These are phyloP conservation scores for Lachnellula suecica DNA, from an alignment of 2,329 filamentous ascomycete genomes.

Conservation along the genomic window DNA sequence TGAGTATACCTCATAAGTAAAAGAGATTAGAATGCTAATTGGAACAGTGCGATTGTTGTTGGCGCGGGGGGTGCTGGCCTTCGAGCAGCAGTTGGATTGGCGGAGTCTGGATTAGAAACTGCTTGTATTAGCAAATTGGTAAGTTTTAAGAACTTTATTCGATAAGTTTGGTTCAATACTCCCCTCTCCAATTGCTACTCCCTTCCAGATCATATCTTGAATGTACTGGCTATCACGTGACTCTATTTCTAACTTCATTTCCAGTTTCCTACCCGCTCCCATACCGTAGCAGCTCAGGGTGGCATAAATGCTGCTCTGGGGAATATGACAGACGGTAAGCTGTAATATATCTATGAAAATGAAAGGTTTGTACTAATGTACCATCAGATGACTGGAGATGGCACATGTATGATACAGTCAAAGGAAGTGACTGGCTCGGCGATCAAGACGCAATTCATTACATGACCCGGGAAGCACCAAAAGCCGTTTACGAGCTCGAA, in stretches of 20 bases:
- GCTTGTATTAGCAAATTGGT: constrained; percentile 61
- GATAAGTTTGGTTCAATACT: not conserved
- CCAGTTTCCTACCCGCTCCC: constrained; percentile 59
- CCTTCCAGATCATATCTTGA: not conserved
- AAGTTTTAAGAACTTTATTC: not conserved
- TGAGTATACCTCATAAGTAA: constrained; percentile 1
- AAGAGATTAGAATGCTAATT: not conserved
- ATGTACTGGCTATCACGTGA: constrained; percentile 2
- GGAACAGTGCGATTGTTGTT: constrained; percentile 31
- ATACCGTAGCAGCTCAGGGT: constrained; percentile 67
- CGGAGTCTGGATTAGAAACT: constrained; percentile 63
- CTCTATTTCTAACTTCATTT: not conserved
- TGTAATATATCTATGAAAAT: not conserved
- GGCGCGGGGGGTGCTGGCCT: constrained; percentile 63
- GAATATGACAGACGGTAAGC: constrained; percentile 38
- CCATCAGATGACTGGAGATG: constrained; percentile 56
- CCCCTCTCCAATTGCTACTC: not conserved
- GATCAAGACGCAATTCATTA: constrained; percentile 61
- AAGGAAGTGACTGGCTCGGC: constrained; percentile 58
- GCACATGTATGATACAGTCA: constrained; percentile 61
- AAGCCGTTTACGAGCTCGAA: constrained; percentile 54
- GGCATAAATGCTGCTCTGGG: constrained; percentile 60
- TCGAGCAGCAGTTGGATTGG: constrained; percentile 62
- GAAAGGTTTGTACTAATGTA: constrained; percentile 36
- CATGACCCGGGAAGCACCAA: constrained; percentile 55